Base-by-base conservation (phyloP, 768 basidiomycete species). In the Gloeophyllum trabeum region DNA sequence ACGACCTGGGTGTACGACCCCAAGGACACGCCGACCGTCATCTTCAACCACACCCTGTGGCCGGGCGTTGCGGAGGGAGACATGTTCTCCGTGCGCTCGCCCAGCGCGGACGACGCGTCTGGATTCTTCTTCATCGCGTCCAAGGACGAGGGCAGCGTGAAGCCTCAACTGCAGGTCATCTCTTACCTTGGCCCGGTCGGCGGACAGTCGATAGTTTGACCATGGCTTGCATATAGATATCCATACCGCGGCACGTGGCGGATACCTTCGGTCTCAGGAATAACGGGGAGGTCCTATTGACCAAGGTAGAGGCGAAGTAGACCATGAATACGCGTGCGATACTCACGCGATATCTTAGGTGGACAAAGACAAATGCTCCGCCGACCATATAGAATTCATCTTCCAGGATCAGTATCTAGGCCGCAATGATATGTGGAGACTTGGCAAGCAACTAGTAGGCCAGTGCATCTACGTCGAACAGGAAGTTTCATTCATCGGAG, bases 331-430 rank as follows among this genome's bases (percentile, higher is more conserved):
- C 43, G 43, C 42, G 36, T 42, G 16, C 13, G 45, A 41, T 35
- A 47, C 46, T 49, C 45, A 51, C 16, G 30, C 51, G 39, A 7
- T 35, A 4, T 35, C 21, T 13, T 41, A 89, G 86, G 82, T 87
- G 32, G 78, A 92, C 48, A 75, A 70, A 49, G 64, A 68, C 5
- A 61, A 62, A 26, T 71, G 75, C 45, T 71, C 64, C 20, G 87
- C 85, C 1, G 80, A 86, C 46, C 82, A 81, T 54, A 71, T 98
- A 39, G 94, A 98, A 54, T 73, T 98, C 43, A 79, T 79, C 36
- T 98, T 98, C 54, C 86, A 88, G 48, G 92, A 96, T 56, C 91
- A 94, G 55, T 97, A 97, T 57, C 70, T 97, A 13, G 94, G 93
- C 13, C 77, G 96, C 36, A 90, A 86, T 46, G 96, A 97, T 50